Evolutionary conservation across 2,329 filamentous ascomycete genomes (phyloP).

Genomic region (Amauroascus niger): DNA sequence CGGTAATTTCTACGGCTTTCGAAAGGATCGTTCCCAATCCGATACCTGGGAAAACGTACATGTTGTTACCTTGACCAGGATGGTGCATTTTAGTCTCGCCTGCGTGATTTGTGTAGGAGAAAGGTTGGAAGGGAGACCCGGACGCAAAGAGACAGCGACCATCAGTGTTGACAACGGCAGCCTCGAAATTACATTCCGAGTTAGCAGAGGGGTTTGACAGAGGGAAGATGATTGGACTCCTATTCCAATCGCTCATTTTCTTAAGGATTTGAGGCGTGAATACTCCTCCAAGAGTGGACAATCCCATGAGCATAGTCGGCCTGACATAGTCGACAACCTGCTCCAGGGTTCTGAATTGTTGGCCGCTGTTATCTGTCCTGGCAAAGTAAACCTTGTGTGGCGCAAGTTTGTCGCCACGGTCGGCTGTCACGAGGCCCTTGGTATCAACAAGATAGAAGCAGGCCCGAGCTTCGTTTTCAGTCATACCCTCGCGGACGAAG

Average conservation of each 20-base stretch:
- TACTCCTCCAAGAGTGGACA: conserved; percentile 87
- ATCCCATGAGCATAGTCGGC: conserved; percentile 86
- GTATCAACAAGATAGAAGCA: conserved; percentile 98
- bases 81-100: conserved; percentile 58
- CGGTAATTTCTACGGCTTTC: conserved; percentile 77
- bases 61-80: conserved; percentile 69
- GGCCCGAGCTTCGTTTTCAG: conserved; percentile 72
- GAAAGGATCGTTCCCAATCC: conserved; percentile 86
- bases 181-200: conserved; percentile 95
- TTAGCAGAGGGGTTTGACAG: conserved; percentile 93
- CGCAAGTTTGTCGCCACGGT: conserved; percentile 87
- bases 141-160: conserved; percentile 89
- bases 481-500: conserved; percentile 85
- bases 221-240: conserved; percentile 85
- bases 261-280: conserved; percentile 83
- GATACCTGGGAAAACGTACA: conserved; percentile 94
- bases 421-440: conserved; percentile 84
- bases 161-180: conserved; percentile 82
- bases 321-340: conserved; percentile 91
- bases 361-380: conserved; percentile 54
- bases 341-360: conserved; percentile 65
- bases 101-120: conserved; percentile 52
- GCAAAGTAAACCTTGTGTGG: conserved; percentile 71
- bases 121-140: conserved; percentile 77
- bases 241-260: conserved; percentile 52